These are phyloP conservation scores for Alternaria ventricosa DNA, from an alignment of 2,329 filamentous ascomycete genomes.

Conservation along the genomic window DNA sequence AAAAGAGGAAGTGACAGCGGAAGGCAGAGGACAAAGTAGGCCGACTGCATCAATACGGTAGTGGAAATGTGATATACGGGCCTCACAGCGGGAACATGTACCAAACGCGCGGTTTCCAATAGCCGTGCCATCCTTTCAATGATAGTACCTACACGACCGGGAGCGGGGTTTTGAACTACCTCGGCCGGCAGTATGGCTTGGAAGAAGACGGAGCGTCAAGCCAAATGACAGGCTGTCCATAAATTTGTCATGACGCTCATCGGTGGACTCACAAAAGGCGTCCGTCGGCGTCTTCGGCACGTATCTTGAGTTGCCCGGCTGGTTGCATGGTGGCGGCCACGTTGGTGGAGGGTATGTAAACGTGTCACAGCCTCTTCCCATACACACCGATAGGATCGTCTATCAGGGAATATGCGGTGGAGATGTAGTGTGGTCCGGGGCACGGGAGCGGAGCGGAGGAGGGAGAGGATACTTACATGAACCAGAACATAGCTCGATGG, in stretches of 20 bases:
- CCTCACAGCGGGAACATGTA: not conserved
- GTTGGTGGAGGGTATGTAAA: not conserved
- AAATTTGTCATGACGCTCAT: not conserved
- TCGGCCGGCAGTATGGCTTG: not conserved
- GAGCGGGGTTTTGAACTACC: not conserved
- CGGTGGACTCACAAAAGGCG: not conserved
- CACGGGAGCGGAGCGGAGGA: not conserved
- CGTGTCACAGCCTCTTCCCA: not conserved
- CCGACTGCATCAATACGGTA: not conserved
- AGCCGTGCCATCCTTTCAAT: not conserved
- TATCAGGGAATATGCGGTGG: not conserved
- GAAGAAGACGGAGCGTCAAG: not conserved
- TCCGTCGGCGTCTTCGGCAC: not conserved
- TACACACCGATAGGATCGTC: not conserved
- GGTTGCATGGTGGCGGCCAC: constrained; percentile 1
- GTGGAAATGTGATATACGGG: not conserved
- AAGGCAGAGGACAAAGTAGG: not conserved
- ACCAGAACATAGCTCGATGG: not conserved
- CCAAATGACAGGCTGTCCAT: not conserved
- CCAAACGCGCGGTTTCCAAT: not conserved
- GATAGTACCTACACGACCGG: not conserved
- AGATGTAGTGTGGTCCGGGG: not conserved
- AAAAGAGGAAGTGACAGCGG: not conserved
- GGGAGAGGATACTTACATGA: not conserved
- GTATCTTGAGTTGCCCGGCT: not conserved